phyloP scores from a whole-genome alignment of 2,329 filamentous ascomycete genomes.

The Shiraia bambusicola region DNA sequence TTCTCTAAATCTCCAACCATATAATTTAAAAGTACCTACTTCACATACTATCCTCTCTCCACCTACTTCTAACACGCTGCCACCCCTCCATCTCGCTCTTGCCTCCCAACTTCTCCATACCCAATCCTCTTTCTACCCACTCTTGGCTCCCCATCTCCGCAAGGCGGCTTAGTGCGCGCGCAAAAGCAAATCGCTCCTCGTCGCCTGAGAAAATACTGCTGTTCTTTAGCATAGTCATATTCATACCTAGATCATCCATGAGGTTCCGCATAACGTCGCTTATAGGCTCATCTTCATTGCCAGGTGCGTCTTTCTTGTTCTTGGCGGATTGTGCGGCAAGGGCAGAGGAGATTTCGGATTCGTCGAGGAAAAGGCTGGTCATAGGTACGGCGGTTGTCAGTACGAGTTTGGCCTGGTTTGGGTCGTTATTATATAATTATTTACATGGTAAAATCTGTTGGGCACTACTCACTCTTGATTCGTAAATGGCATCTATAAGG shows the following conservation, averaged over 20 bases:
- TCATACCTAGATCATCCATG: slow-evolving; percentile 85
- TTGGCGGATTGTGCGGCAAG: slow-evolving; percentile 44
- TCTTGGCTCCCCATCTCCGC: slow-evolving; percentile 92
- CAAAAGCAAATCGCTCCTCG: slow-evolving; percentile 96
- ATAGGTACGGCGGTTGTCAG: slow-evolving; percentile 86
- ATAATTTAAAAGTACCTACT: too few species aligned
- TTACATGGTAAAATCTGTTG: not conserved
- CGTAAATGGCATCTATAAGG: slow-evolving; percentile 95
- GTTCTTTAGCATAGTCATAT: slow-evolving; percentile 80
- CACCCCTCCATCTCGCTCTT: slow-evolving; percentile 66
- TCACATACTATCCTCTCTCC: slow-evolving; percentile 56
- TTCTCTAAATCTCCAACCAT: too few species aligned
- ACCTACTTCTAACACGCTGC: slow-evolving; percentile 65
- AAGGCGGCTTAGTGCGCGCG: slow-evolving; percentile 78
- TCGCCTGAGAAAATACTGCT: slow-evolving; percentile 89
- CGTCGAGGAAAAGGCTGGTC: slow-evolving; percentile 79
- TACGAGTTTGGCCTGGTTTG: slow-evolving; percentile 79
- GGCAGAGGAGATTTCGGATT: slow-evolving; percentile 47
- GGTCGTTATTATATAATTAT: slow-evolving; percentile 3
- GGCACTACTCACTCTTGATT: slow-evolving; percentile 57
- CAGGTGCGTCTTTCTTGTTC: slow-evolving; percentile 35
- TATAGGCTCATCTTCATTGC: slow-evolving; percentile 53
- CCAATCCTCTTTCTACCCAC: slow-evolving; percentile 82
- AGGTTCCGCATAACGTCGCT: slow-evolving; percentile 74
- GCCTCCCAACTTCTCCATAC: slow-evolving; percentile 64